phyloP scores from a whole-genome alignment of 495 filamentous ascomycete species.

The Penicillium parvum region DNA sequence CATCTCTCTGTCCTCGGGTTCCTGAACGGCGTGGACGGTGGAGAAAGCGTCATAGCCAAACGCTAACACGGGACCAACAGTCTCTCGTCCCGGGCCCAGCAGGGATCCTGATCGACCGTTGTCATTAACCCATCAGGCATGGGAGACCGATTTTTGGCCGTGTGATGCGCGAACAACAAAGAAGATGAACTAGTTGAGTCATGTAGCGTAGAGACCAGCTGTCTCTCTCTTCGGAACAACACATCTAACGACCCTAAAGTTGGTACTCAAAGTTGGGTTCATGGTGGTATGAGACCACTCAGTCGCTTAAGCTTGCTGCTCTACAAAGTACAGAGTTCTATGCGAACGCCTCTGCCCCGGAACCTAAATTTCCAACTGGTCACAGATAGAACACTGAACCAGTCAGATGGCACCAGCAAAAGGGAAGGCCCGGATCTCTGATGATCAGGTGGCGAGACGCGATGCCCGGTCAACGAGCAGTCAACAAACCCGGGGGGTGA shows the following conservation, averaged over 20 bases:
- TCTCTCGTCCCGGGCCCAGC: conserved; percentile 1
- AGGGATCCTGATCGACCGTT: conserved; percentile 10
- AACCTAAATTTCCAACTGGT: conserved; percentile 19
- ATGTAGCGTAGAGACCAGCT: too few species aligned
- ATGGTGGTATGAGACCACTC: background rate
- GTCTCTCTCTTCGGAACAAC: too few species aligned
- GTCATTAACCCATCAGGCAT: conserved; percentile 4
- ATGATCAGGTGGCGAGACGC: conserved; percentile 21
- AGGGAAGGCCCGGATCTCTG: conserved; percentile 13
- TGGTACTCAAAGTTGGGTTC: too few species aligned
- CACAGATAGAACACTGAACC: background rate
- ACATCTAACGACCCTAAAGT: too few species aligned
- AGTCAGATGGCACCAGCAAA: conserved; percentile 4
- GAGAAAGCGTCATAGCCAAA: background rate
- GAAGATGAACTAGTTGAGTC: too few species aligned
- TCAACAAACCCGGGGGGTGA: conserved; percentile 8
- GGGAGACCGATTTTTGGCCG: background rate
- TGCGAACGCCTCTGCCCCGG: conserved; percentile 25
- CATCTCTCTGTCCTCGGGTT: conserved; percentile 19
- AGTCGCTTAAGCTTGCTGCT: conserved; percentile 14
- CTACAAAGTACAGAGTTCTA: conserved; percentile 5
- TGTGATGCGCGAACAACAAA: too few species aligned
- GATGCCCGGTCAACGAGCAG: conserved; percentile 21
- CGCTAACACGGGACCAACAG: background rate
- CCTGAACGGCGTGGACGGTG: too few species aligned